Percentiles rank a stretch among this genome's conserved stretches.
phyloP scores from a whole-genome alignment of 2,329 filamentous ascomycete genomes.

The Xylaria sp. region DNA sequence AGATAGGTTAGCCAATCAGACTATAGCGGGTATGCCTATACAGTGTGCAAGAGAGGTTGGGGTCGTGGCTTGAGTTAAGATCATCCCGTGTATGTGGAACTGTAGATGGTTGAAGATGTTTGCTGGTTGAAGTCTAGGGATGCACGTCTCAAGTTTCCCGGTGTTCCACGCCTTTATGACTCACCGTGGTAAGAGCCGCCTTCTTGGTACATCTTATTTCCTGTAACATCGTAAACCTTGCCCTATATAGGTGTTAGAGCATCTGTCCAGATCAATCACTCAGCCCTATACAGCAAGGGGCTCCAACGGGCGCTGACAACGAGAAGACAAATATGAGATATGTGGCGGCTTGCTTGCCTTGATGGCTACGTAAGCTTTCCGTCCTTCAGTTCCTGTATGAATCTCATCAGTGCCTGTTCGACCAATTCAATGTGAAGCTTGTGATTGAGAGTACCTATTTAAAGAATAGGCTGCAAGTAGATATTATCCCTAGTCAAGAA shows the following conservation, averaged over 20 bases:
- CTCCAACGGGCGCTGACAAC: slow-evolving; percentile 37
- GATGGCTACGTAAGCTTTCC: slow-evolving; percentile 74
- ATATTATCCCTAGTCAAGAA: background rate
- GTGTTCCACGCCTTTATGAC: slow-evolving; percentile 42
- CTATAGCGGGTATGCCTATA: background rate
- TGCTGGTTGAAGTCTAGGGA: background rate
- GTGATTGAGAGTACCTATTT: background rate
- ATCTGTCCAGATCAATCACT: background rate
- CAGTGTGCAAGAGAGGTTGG: background rate
- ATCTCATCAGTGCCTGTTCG: slow-evolving; percentile 11
- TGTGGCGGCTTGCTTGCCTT: slow-evolving; percentile 61
- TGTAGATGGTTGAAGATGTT: background rate
- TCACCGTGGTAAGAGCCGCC: slow-evolving; percentile 87
- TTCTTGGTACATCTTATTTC: slow-evolving; percentile 85
- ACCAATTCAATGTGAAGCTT: background rate
- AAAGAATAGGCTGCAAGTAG: background rate
- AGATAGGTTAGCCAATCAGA: slow-evolving; percentile 19
- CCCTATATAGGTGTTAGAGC: slow-evolving; percentile 64
- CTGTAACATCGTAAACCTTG: slow-evolving; percentile 91
- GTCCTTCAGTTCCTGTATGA: slow-evolving; percentile 69
- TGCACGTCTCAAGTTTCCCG: background rate
- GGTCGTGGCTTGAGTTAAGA: background rate
- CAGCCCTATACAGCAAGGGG: background rate
- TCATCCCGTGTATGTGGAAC: background rate
- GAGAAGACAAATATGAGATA: slow-evolving; percentile 41